Base-by-base conservation (phyloP, 345 rosid genomes). In the Psidium guajava region DNA sequence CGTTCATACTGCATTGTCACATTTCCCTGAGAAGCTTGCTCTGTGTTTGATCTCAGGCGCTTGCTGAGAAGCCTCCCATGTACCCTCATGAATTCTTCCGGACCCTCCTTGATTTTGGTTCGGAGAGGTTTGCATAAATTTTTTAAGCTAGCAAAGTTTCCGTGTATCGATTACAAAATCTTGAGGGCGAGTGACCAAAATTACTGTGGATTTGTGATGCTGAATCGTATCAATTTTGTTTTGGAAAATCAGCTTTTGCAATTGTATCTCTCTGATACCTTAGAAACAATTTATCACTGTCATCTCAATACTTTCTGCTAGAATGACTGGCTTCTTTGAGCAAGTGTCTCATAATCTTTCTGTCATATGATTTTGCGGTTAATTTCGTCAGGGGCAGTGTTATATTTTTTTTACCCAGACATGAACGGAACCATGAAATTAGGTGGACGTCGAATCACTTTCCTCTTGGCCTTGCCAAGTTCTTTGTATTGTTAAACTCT, bases 21-120 rank as follows among this genome's bases (percentile, higher is more conserved):
- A 18, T 80, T 85, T 61, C n/a, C 53, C 44, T 83, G 86, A 25
- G 86, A 57, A 51, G 28, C 44, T 47, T 50, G 32, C 51, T 61
- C 28, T 28, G 56, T 82, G 82, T 12, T 69, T 49, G 50, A 25
- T 87, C 53, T 47, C 92, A 97, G 98, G 98, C 99, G 54, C 91
- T 95, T 75, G 90, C 95, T 55, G 98, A 95, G 92, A 89, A 94
- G 83, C 95, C 96, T n/a, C 95, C 98, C 27, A 81, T 95, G 89
- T 90, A 95, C 85, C 98, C 98, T 89, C 96, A 92, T 52, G 85
- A 81, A 1, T 97, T 95, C 91, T 95, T 97, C 87, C 95, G 97
- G 16, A 93, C 87, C n/a, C 91, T 97, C 74, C 96, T 95, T 80
- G 94, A 95, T 88, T 90, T 95, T 90, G 94, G 94, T 52, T 88